Conservation (phyloP, 78 protist species). For the slime mould (Dictyostelium discoideum) region DNA sequence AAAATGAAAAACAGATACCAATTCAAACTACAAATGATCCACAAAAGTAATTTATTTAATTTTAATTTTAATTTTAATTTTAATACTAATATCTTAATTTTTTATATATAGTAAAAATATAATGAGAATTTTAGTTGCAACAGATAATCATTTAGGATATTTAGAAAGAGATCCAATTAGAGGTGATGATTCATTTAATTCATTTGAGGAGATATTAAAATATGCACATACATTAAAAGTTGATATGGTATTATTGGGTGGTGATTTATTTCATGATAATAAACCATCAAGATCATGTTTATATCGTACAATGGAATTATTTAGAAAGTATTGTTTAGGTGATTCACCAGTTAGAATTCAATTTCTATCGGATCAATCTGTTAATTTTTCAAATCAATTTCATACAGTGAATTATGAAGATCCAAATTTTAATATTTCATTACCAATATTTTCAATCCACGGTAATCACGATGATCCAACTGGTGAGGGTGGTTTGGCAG, state of each 20-base stretch:
- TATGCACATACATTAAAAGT: slow-evolving; percentile 87
- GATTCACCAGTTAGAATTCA: slow-evolving; percentile 67
- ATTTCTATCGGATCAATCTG: slow-evolving; percentile 76
- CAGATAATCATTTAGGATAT: slow-evolving; percentile 98
- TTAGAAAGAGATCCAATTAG: slow-evolving; percentile 95
- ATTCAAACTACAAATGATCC: neutral
- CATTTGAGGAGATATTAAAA: slow-evolving; percentile 97
- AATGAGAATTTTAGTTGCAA: slow-evolving; percentile 89
- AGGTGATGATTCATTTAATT: slow-evolving; percentile 93
- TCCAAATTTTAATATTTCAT: slow-evolving; percentile 96
- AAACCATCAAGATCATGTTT: slow-evolving; percentile 94
- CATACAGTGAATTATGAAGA: slow-evolving; percentile 94
- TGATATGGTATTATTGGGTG: slow-evolving; percentile 97
- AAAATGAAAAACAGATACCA: neutral
- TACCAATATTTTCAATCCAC: slow-evolving; percentile 98
- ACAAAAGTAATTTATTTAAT: neutral
- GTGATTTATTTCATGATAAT: slow-evolving; percentile 99
- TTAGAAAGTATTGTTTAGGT: slow-evolving; percentile 94
- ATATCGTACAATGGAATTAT: slow-evolving; percentile 84
- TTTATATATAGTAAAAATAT: neutral
- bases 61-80: neutral
- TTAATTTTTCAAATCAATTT: slow-evolving; percentile 58
- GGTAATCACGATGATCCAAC: slow-evolving; percentile 99
- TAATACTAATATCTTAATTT: too few species aligned
- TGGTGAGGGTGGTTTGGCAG: slow-evolving; percentile 93